These are phyloP conservation scores for Cajanus cajan DNA, from an alignment of 306 rosid genomes.

Conservation along the genomic window DNA sequence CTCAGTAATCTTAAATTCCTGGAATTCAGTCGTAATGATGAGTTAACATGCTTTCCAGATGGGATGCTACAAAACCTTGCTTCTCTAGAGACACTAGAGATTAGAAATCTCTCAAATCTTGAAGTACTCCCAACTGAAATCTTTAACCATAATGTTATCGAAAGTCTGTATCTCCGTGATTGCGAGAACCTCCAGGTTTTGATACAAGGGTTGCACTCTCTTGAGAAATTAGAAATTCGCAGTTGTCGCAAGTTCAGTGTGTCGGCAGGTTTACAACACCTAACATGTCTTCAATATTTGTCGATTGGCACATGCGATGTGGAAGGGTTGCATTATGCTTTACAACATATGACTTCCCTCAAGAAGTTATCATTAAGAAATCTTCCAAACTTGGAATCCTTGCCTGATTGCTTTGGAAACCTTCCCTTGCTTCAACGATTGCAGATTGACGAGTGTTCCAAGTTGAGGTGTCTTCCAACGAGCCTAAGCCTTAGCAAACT, in stretches of 20 bases:
- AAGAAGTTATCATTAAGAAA: neutral
- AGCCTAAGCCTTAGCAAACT: constrained; percentile 19
- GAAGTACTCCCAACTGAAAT: neutral
- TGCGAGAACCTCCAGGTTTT: neutral
- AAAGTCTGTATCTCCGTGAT: neutral
- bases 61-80: neutral
- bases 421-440: neutral
- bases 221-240: neutral
- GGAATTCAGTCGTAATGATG: neutral
- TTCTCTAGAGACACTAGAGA: neutral
- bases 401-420: neutral
- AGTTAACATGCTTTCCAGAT: neutral
- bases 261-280: neutral
- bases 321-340: constrained; percentile 21
- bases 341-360: constrained; percentile 10
- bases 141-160: neutral
- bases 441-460: neutral
- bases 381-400: neutral
- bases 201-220: neutral
- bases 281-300: neutral
- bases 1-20: neutral
- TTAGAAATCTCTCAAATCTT: neutral
- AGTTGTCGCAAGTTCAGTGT: neutral
- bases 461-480: neutral
- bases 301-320: neutral